Evolutionary conservation across 2,329 filamentous ascomycete genomes (phyloP), one percentile per base, ranked within the genome.

Genomic region (Incumbomyces lentus): DNA sequence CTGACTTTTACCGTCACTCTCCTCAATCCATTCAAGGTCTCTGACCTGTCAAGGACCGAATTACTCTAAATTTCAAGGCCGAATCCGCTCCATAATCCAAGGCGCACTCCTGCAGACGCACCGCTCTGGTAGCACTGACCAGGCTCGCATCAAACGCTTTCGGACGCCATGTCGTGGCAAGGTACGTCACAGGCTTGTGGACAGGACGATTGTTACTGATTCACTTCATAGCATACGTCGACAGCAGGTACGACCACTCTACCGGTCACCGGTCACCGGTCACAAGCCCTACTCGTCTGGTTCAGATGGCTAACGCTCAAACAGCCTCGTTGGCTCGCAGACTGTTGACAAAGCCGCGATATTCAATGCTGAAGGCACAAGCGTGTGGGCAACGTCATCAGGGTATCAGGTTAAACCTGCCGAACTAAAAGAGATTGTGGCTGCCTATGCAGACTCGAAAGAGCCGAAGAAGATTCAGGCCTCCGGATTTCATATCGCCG

Each of bases 281-380:
- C 32, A 22, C 14, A 48, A n/a, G 13, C 16, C 16, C 37, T 40
- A 6, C 19, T 33, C 16, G 30, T 17, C 16, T 34, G 41, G 17
- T 22, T 18, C 16, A 36, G n/a, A 12, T 16, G n/a, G 39, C 35
- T 39, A 40, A 38, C 26, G 10, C 10, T 32, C 17, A 8, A 14
- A 19, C 26, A 94, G 87, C 77, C 79, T 95, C 60, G 77, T 93
- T 62, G 82, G 75, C 70, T 81, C 76, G 59, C 81, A 81, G 61
- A 82, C 89, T 64, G 69, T 94, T 62, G 83, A 92, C 72, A 82
- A 87, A 72, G 88, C 77, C 60, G 84, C 85, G 63, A 88, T 95
- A 65, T 80, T 92, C 73, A 88, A 84, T 68, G 71, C 69, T 55
- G 84, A 84, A 58, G 86, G 87, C 59, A 84, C 85, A 68, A 87